Evolutionary conservation across 176 grass and related monocot genomes (phyloP).

Genomic region (Lolium perenne): DNA sequence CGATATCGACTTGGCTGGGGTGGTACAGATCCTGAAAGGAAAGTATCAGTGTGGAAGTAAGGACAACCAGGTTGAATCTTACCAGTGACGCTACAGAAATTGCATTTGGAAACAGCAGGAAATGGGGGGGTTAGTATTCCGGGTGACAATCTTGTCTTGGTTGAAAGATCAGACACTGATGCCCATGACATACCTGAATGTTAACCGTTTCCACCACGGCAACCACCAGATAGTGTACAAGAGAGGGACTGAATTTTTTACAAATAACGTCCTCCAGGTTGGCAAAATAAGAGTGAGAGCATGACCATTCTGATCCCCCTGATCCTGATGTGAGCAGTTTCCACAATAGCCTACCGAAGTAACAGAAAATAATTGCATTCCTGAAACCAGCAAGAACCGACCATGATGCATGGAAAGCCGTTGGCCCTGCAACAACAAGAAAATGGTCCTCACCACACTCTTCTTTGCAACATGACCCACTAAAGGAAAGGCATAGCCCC

Average conservation of each 20-base stretch:
- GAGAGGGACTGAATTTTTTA: background rate
- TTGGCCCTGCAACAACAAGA: constrained; percentile 1
- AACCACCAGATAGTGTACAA: background rate
- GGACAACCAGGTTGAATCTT: too few relatives aligned
- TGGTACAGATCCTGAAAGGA: background rate
- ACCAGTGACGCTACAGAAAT: background rate
- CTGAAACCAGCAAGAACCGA: constrained; percentile 3
- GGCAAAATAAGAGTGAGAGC: background rate
- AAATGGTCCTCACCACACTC: constrained; percentile 27
- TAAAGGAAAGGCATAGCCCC: constrained; percentile 23
- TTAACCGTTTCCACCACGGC: background rate
- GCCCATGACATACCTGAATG: constrained; percentile 26
- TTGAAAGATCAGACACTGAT: constrained; percentile 6
- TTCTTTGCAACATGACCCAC: constrained; percentile 39
- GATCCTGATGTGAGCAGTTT: background rate
- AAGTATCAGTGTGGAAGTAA: background rate
- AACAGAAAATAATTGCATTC: constrained; percentile 16
- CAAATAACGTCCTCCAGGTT: background rate
- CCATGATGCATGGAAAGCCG: background rate
- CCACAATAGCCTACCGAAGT: background rate
- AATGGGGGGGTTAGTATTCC: background rate
- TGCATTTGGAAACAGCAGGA: background rate
- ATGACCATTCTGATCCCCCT: background rate
- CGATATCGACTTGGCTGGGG: background rate
- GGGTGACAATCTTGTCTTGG: background rate